Percentiles rank a stretch among this genome's conserved stretches.
These are phyloP conservation scores for Ascochyta viciae-villosae DNA, from an alignment of 2,329 filamentous ascomycete species.

Conservation along the genomic window DNA sequence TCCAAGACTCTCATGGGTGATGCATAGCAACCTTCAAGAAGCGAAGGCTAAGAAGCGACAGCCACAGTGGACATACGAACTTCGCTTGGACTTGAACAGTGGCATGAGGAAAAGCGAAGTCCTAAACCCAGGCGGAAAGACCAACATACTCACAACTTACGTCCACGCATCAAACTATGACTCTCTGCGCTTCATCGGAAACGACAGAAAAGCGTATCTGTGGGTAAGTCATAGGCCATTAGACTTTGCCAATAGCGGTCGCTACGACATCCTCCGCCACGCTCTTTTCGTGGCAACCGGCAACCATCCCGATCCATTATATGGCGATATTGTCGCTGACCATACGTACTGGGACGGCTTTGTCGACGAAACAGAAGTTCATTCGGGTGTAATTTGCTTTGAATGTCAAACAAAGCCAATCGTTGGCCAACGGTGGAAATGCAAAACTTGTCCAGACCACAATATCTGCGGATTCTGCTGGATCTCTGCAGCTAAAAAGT, in stretches of 20 bases:
- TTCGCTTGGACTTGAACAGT: slow-evolving; percentile 32
- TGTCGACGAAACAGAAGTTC: slow-evolving; percentile 20
- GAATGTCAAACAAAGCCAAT: slow-evolving; percentile 33
- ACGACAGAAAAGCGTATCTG: slow-evolving; percentile 36
- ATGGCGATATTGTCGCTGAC: slow-evolving; percentile 45
- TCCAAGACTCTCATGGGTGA: slow-evolving; percentile 37
- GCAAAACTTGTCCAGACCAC: slow-evolving; percentile 34
- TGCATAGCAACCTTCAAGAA: slow-evolving; percentile 24
- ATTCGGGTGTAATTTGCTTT: slow-evolving; percentile 24
- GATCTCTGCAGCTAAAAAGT: slow-evolving; percentile 1
- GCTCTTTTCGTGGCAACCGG: slow-evolving; percentile 38
- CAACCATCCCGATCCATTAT: slow-evolving; percentile 36
- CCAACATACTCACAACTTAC: slow-evolving; percentile 37
- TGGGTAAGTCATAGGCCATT: slow-evolving; percentile 42
- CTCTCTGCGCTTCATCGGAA: slow-evolving; percentile 39
- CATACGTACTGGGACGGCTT: slow-evolving; percentile 46
- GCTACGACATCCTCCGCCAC: slow-evolving; percentile 43
- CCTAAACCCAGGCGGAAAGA: slow-evolving; percentile 25
- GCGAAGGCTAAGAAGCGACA: slow-evolving; percentile 6
- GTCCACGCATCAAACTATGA: slow-evolving; percentile 43
- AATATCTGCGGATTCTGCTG: slow-evolving; percentile 36
- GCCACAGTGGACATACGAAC: slow-evolving; percentile 35
- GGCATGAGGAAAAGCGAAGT: slow-evolving; percentile 36
- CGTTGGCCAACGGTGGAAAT: slow-evolving; percentile 36
- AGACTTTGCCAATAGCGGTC: slow-evolving; percentile 28